These are phyloP conservation scores for Kalmanozyma brasiliensis DNA, from an alignment of 1,284 basidiomycete species.

Conservation along the genomic window DNA sequence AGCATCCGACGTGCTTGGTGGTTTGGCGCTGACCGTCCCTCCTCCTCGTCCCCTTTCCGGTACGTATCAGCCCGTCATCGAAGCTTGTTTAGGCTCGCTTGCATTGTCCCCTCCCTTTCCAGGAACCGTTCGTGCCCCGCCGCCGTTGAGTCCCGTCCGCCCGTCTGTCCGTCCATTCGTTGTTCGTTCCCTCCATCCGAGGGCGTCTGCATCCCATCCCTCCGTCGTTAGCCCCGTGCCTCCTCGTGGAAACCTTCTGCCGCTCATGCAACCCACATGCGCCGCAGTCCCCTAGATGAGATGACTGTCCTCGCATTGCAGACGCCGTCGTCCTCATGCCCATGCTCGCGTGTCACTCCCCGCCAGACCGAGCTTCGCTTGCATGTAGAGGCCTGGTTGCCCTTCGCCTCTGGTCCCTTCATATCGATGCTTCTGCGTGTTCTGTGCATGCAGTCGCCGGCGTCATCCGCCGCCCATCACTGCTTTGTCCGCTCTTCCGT, in stretches of 20 bases:
- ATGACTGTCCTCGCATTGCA: conserved; percentile 1
- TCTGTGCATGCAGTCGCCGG: too few species aligned
- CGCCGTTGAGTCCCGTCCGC: neutral
- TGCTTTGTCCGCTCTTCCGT: too few species aligned
- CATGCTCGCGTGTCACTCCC: neutral
- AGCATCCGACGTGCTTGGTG: too few species aligned
- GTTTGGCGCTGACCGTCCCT: too few species aligned
- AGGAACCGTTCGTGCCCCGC: neutral
- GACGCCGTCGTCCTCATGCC: neutral
- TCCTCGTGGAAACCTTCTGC: conserved; percentile 1
- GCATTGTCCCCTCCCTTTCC: neutral
- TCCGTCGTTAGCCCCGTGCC: neutral
- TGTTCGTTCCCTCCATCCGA: too few species aligned
- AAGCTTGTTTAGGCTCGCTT: conserved; percentile 4
- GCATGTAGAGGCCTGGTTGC: too few species aligned
- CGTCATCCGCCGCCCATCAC: too few species aligned
- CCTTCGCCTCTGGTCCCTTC: too few species aligned
- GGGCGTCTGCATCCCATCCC: neutral
- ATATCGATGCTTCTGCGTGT: too few species aligned
- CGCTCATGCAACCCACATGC: conserved; percentile 12
- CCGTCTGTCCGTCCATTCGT: neutral
- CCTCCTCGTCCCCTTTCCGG: neutral
- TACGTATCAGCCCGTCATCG: conserved; percentile 8
- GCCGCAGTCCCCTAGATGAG: neutral
- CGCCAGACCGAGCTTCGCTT: too few species aligned